A percentile compares a stretch with the other conserved stretches of the same genome.
Conservation (phyloP, 2,329 filamentous ascomycete genomes). For the Xylariaceae sp. region DNA sequence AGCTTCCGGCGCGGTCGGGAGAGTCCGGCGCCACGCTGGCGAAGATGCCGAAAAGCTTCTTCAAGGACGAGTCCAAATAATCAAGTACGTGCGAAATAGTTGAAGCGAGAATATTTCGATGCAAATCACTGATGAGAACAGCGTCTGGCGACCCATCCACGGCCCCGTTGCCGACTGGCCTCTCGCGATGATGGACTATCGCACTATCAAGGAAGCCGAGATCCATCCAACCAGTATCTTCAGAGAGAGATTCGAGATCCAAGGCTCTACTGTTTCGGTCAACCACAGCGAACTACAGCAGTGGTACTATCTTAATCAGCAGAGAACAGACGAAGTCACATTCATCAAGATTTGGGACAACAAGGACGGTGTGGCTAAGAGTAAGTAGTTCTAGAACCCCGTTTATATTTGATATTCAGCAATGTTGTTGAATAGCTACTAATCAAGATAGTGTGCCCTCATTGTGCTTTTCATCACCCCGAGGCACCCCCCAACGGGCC, state of each 20-base stretch:
- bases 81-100: neutral
- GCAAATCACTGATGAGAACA: neutral
- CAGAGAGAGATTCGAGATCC: conserved; percentile 3
- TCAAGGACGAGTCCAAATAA: neutral
- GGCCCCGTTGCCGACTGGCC: conserved; percentile 14
- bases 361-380: conserved; percentile 7
- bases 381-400: neutral
- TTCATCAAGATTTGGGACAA: conserved; percentile 22
- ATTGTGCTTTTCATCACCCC: conserved; percentile 14
- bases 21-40: neutral
- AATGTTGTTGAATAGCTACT: neutral
- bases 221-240: conserved; percentile 16
- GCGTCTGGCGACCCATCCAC: conserved; percentile 14
- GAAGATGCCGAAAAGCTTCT: neutral
- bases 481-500: conserved; percentile 2
- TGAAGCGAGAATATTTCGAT: neutral
- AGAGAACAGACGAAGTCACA: conserved; percentile 14
- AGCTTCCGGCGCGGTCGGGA: neutral
- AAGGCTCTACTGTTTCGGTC: conserved; percentile 13
- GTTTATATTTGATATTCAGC: too few relatives aligned
- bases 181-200: conserved; percentile 13
- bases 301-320: conserved; percentile 16
- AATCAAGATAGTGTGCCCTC: conserved; percentile 21
- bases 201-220: conserved; percentile 8
- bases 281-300: conserved; percentile 9